These are phyloP conservation scores for Pichia norvegensis DNA, from an alignment of 1,139 yeast species.

Conservation along the genomic window DNA sequence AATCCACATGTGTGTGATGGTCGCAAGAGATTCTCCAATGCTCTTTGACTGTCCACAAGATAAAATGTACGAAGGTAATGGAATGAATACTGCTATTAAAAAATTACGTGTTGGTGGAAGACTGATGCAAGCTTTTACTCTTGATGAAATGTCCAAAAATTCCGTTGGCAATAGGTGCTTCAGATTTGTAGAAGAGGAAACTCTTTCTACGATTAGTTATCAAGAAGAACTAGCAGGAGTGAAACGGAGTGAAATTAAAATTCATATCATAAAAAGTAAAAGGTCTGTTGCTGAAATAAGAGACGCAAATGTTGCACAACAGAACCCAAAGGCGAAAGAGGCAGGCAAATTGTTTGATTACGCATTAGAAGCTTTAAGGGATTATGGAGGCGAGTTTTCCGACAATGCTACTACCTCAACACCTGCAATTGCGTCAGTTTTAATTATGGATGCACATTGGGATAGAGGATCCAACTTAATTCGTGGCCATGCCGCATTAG, in stretches of 20 bases:
- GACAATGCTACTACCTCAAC: slow-evolving; percentile 33
- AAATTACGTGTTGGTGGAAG: slow-evolving; percentile 81
- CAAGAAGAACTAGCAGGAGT: slow-evolving; percentile 31
- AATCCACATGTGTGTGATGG: slow-evolving; percentile 65
- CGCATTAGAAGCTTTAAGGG: slow-evolving; percentile 63
- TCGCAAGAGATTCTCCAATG: slow-evolving; percentile 72
- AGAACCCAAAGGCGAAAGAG: slow-evolving; percentile 62
- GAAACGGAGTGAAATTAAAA: slow-evolving; percentile 57
- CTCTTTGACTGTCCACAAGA: slow-evolving; percentile 65
- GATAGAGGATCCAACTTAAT: slow-evolving; percentile 54
- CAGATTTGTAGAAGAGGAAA: slow-evolving; percentile 64
- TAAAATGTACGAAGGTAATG: slow-evolving; percentile 54
- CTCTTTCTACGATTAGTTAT: slow-evolving; percentile 41
- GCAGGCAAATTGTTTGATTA: slow-evolving; percentile 71
- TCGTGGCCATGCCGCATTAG: slow-evolving; percentile 87
- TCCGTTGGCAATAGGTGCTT: slow-evolving; percentile 80
- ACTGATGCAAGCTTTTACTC: slow-evolving; percentile 87
- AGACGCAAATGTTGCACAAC: slow-evolving; percentile 81
- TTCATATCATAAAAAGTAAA: slow-evolving; percentile 65
- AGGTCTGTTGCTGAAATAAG: slow-evolving; percentile 64
- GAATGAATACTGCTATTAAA: slow-evolving; percentile 63
- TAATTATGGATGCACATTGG: slow-evolving; percentile 81
- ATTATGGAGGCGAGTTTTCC: slow-evolving; percentile 48
- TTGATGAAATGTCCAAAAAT: slow-evolving; percentile 76
- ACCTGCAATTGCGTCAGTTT: slow-evolving; percentile 74